Base-by-base conservation (phyloP, 2,329 filamentous ascomycete species). In the Penicillium sp. region DNA sequence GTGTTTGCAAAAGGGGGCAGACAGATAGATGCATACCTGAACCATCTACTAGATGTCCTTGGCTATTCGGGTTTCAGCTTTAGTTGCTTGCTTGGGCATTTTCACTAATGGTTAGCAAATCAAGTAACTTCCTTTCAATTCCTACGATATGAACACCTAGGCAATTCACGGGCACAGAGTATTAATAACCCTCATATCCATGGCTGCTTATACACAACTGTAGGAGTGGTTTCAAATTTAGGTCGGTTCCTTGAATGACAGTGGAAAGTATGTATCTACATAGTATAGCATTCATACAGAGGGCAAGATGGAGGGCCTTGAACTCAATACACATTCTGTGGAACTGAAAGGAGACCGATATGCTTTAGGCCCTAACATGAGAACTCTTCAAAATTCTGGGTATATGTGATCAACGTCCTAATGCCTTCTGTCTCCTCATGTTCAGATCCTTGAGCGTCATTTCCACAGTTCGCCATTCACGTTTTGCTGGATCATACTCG, bases 1-100 rank as follows among this genome's bases (percentile, higher is more conserved):
- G 38, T 8, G 35, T 15, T 40, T 9, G 17, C 38, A 33, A 38
- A 23, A 40, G 4, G 33, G 21, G 45, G 5, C 8, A 31, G 13
- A 35, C 31, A 25, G 59, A 54, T 8, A 49, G 57, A 21, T 45
- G 59, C 69, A 61, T 60, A 88, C 88, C 83, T 93, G 95, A 61
- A 93, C 86, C 68, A 93, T 79, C 49, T 90, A 76, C 81, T 96
- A 97, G 55, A 97, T 75, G 74, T 96, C 91, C 71, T 89, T 84
- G 25, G 93, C 97, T 51, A 95, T 88, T 56, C 80, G 80, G 73
- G 97, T 97, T 0, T 93, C 93, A 9, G 71, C 74, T 97, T 97
- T 73, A 92, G 74, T 33, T 81, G 78, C 0, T 43, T 81, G 78
- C 4, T 75, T 84, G 0, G 89, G 82, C 79, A 86, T 33, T 86